Evolutionary conservation across 2,329 filamentous ascomycete genomes (phyloP), one percentile per base, ranked within the genome.

Genomic region (Paecilomyces dactylethromorphus): DNA sequence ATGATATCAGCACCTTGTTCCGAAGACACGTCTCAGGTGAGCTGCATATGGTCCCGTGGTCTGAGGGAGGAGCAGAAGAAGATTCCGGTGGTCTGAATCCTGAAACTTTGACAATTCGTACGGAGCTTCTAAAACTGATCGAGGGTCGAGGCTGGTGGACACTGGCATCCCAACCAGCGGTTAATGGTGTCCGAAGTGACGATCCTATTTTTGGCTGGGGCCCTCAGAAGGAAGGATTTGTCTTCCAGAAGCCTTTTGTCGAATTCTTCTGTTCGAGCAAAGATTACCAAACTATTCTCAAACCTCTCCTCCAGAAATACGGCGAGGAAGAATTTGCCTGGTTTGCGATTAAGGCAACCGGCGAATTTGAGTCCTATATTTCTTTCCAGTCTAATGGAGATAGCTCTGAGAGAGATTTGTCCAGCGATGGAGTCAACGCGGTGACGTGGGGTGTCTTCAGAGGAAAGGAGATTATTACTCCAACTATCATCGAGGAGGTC

Each of bases 221-320:
- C 1, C 94, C 94, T 0, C 84, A 84, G 55, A 87, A 92, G 32
- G 76, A 79, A 67, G 94, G 94, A 18, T 97, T 96, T 72, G 92
- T 97, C 54, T 99, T 97, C 79, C 94, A 99, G 71, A 99, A 97
- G 76, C 89, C 93, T 0, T 99, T 99, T 74, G 92, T 99, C 56
- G 94, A 99, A 74, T 91, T 97, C 77, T 99, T 99, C 81, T 78
- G 96, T 59, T 87, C 92, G 0, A 77, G 81, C 0, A 74, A 82
- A 0, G 90, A 93, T 71, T 97, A 92, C 87, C 74, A 78, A 15
- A 72, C 64, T 3, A 68, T 72, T 1, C 81, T 99, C 32, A 83
- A 84, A 63, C 80, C 81, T 3, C 83, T 85, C 59, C 83, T 97
- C 52, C 71, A 75, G 56, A 77, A 76, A 11, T 76, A 83, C 35